These are phyloP conservation scores for Phytophthora tentaculata DNA, from an alignment of 352 stramenopile genomes.

Conservation along the genomic window DNA sequence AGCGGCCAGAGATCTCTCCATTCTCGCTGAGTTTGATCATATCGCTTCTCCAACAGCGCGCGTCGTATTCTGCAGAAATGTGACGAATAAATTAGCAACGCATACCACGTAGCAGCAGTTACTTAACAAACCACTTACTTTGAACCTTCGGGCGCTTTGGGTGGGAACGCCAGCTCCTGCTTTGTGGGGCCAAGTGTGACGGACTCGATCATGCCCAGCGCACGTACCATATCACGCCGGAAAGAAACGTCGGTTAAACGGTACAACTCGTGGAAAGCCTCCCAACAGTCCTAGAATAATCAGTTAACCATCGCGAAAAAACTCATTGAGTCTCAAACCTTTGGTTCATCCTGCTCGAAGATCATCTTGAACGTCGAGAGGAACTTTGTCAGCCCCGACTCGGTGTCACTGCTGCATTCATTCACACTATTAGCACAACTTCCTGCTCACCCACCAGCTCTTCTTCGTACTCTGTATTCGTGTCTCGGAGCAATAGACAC, in stretches of 20 bases:
- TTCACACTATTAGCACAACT: background rate
- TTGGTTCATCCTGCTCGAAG: slow-evolving; percentile 69
- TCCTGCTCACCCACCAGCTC: background rate
- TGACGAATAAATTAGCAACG: slow-evolving; percentile 1
- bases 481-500: slow-evolving; percentile 50
- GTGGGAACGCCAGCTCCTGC: slow-evolving; percentile 58
- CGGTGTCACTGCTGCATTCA: slow-evolving; percentile 21
- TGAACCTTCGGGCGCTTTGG: slow-evolving; percentile 1
- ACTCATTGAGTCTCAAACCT: slow-evolving; percentile 38
- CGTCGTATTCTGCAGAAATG: slow-evolving; percentile 34
- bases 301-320: slow-evolving; percentile 1
- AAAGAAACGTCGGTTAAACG: slow-evolving; percentile 53
- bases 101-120: background rate
- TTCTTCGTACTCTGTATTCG: slow-evolving; percentile 50
- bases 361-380: slow-evolving; percentile 52
- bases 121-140: slow-evolving; percentile 11
- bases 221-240: slow-evolving; percentile 74
- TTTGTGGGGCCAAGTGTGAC: slow-evolving; percentile 54
- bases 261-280: slow-evolving; percentile 50
- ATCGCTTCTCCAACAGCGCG: slow-evolving; percentile 42
- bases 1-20: slow-evolving; percentile 49
- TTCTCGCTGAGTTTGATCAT: slow-evolving; percentile 29
- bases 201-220: slow-evolving; percentile 57
- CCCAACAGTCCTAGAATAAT: slow-evolving; percentile 54
- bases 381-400: slow-evolving; percentile 50